A percentile compares a stretch with the other conserved stretches of the same genome.
phyloP scores from a whole-genome alignment of 2,329 filamentous ascomycete genomes.

The Epichloe sibirici region DNA sequence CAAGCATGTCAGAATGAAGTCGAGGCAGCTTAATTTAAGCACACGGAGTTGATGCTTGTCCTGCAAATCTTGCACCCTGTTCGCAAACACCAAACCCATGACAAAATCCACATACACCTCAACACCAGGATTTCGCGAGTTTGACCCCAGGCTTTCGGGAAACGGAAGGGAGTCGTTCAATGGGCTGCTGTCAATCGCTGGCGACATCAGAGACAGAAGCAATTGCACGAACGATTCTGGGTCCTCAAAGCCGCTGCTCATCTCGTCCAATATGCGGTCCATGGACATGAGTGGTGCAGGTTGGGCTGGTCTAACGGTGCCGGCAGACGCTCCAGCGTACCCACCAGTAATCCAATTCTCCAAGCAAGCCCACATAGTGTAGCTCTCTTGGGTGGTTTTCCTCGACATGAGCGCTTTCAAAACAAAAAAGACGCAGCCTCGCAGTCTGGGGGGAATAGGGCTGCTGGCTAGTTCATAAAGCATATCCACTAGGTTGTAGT shows the following conservation, averaged over 20 bases:
- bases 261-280: conserved; percentile 58
- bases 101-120: conserved; percentile 90
- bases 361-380: conserved; percentile 66
- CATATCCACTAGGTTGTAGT: conserved; percentile 57
- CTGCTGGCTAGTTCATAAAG: conserved; percentile 71
- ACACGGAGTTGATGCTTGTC: conserved; percentile 60
- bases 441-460: conserved; percentile 61
- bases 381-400: conserved; percentile 55
- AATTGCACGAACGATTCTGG: conserved; percentile 73
- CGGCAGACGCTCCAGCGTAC: conserved; percentile 29
- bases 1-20: conserved; percentile 70
- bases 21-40: conserved; percentile 67
- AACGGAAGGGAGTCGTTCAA: conserved; percentile 73
- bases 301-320: conserved; percentile 20
- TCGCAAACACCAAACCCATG: conserved; percentile 63
- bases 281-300: conserved; percentile 30
- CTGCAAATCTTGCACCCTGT: conserved; percentile 50
- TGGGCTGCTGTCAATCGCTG: conserved; percentile 45
- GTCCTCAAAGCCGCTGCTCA: conserved; percentile 73
- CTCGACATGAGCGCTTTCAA: conserved; percentile 63
- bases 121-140: conserved; percentile 67
- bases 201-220: conserved; percentile 58
- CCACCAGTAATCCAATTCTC: conserved; percentile 67
- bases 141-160: conserved; percentile 69
- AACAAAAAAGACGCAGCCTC: conserved; percentile 73